phyloP scores from a whole-genome alignment of 495 filamentous ascomycete species.

The Podospora conica region DNA sequence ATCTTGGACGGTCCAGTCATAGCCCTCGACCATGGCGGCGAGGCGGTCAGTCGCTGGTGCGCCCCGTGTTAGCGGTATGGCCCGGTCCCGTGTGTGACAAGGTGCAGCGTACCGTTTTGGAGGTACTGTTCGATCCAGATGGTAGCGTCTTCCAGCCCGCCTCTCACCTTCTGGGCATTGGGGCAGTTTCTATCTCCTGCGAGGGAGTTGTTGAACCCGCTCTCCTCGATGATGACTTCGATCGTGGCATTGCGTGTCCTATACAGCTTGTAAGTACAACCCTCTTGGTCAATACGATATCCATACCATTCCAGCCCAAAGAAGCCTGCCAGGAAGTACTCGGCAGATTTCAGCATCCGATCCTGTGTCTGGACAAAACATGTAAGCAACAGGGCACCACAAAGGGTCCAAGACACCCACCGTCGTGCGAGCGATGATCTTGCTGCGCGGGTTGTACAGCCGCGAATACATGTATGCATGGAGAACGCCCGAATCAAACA shows the following conservation, averaged over 20 bases:
- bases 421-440: conserved; percentile 57
- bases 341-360: conserved; percentile 67
- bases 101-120: conserved; percentile 16
- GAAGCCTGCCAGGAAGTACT: conserved; percentile 69
- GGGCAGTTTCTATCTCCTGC: conserved; percentile 44
- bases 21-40: conserved; percentile 37
- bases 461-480: conserved; percentile 57
- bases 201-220: conserved; percentile 66
- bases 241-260: conserved; percentile 49
- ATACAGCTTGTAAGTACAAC: conserved; percentile 40
- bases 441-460: conserved; percentile 53
- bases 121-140: conserved; percentile 54
- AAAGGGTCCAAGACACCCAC: conserved; percentile 33
- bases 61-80: not conserved
- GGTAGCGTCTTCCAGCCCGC: conserved; percentile 43
- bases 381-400: conserved; percentile 27
- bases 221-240: conserved; percentile 59
- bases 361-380: conserved; percentile 43
- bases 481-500: conserved; percentile 62
- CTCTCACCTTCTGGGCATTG: conserved; percentile 49
- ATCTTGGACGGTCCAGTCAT: conserved; percentile 47
- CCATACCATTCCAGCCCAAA: conserved; percentile 52
- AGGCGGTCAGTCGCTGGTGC: conserved; percentile 42
- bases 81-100: not conserved
- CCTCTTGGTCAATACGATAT: not conserved